Evolutionary conservation across 1,284 basidiomycete species (phyloP).

Genomic region (Fomitopsis palustris): DNA sequence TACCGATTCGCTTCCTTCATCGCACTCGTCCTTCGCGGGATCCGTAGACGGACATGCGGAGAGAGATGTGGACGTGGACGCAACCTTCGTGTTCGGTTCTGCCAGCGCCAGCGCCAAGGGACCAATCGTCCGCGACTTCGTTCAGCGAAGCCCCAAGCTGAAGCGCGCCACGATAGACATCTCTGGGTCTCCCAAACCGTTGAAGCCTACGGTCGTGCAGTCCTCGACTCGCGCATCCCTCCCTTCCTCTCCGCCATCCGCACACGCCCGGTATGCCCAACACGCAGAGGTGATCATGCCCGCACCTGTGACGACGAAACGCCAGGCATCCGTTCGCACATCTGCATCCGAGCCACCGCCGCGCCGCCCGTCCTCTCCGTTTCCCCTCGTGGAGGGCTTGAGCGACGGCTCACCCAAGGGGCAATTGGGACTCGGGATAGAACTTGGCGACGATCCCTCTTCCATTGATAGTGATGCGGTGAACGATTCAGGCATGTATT

Average conservation of each 20-base stretch:
- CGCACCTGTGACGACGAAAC: neutral
- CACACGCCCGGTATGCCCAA: neutral
- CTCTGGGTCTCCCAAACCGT: neutral
- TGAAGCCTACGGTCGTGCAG: neutral
- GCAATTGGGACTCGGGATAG: neutral
- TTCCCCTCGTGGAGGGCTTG: constrained; percentile 13
- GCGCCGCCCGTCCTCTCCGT: constrained; percentile 10
- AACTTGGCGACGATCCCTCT: neutral
- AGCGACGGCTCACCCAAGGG: constrained; percentile 7
- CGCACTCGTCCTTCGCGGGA: constrained; percentile 5
- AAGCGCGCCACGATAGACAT: neutral
- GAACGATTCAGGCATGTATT: neutral
- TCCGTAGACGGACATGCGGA: neutral
- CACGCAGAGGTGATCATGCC: neutral
- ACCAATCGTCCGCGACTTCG: neutral
- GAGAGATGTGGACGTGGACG: neutral
- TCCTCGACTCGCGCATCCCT: constrained; percentile 13
- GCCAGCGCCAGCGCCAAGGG: neutral
- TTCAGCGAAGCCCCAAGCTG: neutral
- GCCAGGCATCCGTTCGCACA: constrained; percentile 4
- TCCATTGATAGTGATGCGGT: neutral
- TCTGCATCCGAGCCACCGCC: constrained; percentile 5
- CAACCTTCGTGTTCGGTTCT: constrained; percentile 7
- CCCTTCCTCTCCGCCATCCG: constrained; percentile 13
- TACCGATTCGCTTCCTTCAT: neutral